A percentile compares a stretch with the other conserved stretches of the same genome.
Conservation (phyloP, 2,329 filamentous ascomycete species). For the Verticillium albo-atrum region DNA sequence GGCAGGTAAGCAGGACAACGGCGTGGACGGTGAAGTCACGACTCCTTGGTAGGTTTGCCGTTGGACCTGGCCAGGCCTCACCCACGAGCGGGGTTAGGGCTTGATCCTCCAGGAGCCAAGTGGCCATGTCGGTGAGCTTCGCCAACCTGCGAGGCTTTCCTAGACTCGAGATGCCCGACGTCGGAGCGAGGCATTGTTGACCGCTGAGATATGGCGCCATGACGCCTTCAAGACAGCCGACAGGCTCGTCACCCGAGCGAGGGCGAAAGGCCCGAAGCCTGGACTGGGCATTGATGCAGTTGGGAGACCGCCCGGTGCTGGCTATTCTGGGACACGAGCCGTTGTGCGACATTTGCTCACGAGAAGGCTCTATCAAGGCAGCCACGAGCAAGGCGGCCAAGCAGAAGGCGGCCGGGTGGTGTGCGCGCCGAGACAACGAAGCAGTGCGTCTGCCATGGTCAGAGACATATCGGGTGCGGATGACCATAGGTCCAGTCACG, state of each 20-base stretch:
- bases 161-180: too few relatives aligned
- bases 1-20: too few relatives aligned
- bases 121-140: too few relatives aligned
- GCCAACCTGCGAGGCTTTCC: too few relatives aligned
- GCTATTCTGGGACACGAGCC: background rate
- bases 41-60: too few relatives aligned
- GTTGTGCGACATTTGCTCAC: background rate
- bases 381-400: too few relatives aligned
- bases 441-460: background rate
- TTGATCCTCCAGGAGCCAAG: too few relatives aligned
- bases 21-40: too few relatives aligned
- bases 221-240: background rate
- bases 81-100: too few relatives aligned
- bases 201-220: background rate
- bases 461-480: background rate
- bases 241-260: background rate
- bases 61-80: too few relatives aligned
- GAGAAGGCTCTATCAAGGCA: background rate
- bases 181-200: too few relatives aligned
- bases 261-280: background rate
- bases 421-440: background rate
- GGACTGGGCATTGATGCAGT: background rate
- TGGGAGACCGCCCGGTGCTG: background rate
- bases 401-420: background rate
- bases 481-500: background rate